Conservation (phyloP, 2,329 filamentous ascomycete genomes). For the Cladosporium colombiae region DNA sequence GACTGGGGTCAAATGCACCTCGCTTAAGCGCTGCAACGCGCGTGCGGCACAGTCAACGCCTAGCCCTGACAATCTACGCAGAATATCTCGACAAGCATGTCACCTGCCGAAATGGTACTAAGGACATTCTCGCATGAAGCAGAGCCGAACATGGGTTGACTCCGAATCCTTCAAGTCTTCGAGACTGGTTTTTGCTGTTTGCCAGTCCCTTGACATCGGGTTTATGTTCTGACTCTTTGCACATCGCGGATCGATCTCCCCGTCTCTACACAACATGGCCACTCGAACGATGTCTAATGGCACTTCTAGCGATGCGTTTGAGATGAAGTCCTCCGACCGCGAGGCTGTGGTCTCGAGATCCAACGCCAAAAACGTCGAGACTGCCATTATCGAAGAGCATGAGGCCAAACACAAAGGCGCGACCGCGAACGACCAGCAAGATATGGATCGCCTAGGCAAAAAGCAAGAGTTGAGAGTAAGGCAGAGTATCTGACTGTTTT, state of each 20-base stretch:
- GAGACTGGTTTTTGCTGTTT: too few relatives aligned
- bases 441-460: constrained; percentile 23
- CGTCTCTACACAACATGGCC: neutral
- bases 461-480: constrained; percentile 17
- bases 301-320: neutral
- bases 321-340: neutral
- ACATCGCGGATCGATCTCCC: too few relatives aligned
- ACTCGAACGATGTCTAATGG: neutral
- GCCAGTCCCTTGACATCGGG: too few relatives aligned
- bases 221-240: too few relatives aligned
- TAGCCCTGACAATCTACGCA: too few relatives aligned
- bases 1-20: too few relatives aligned
- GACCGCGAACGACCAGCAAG: constrained; percentile 9
- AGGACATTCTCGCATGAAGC: neutral
- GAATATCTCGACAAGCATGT: neutral
- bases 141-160: neutral
- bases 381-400: neutral
- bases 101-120: neutral
- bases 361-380: neutral
- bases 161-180: neutral
- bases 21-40: too few relatives aligned
- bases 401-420: constrained; percentile 2
- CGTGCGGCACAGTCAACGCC: too few relatives aligned
- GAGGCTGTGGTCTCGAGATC: neutral
- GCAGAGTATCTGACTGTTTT: neutral